Percentiles rank a stretch among this genome's conserved stretches.
phyloP scores from a whole-genome alignment of 768 basidiomycete genomes.

The Agaricus bisporus region DNA sequence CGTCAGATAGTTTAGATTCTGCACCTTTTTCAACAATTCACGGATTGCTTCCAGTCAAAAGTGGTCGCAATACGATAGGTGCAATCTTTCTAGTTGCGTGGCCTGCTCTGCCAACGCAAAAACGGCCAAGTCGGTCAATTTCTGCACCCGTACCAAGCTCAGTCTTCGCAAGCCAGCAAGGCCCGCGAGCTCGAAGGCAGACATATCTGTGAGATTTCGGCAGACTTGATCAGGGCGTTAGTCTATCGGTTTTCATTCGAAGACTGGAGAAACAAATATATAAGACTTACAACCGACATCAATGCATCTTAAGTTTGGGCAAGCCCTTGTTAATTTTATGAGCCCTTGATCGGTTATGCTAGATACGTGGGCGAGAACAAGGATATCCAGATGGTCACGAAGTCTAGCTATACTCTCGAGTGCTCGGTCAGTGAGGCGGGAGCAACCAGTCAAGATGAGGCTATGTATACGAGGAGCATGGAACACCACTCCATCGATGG shows the following conservation, averaged over 20 bases:
- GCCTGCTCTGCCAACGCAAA: constrained; percentile 73
- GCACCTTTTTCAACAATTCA: constrained; percentile 53
- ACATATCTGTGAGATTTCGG: constrained; percentile 76
- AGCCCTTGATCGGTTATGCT: constrained; percentile 78
- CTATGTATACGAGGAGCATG: constrained; percentile 76
- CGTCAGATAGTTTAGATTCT: constrained; percentile 64
- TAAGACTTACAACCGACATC: constrained; percentile 77
- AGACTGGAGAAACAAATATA: not conserved
- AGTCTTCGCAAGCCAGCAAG: constrained; percentile 68
- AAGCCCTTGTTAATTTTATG: constrained; percentile 60
- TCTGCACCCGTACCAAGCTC: constrained; percentile 73
- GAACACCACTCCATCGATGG: constrained; percentile 65
- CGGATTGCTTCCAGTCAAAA: constrained; percentile 75
- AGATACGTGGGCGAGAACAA: constrained; percentile 75
- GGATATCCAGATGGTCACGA: constrained; percentile 68
- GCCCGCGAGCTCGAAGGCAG: constrained; percentile 72
- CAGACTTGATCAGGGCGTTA: constrained; percentile 50
- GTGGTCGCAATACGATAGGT: constrained; percentile 82
- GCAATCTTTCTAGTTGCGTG: constrained; percentile 65
- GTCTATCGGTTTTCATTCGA: not conserved
- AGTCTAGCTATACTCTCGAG: constrained; percentile 65
- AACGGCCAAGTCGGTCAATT: constrained; percentile 80
- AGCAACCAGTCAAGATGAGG: constrained; percentile 74
- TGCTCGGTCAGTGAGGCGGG: constrained; percentile 63
- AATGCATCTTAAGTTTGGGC: constrained; percentile 69